Conservation (phyloP, 306 rosid genomes). For the Begonia loranthoides region DNA sequence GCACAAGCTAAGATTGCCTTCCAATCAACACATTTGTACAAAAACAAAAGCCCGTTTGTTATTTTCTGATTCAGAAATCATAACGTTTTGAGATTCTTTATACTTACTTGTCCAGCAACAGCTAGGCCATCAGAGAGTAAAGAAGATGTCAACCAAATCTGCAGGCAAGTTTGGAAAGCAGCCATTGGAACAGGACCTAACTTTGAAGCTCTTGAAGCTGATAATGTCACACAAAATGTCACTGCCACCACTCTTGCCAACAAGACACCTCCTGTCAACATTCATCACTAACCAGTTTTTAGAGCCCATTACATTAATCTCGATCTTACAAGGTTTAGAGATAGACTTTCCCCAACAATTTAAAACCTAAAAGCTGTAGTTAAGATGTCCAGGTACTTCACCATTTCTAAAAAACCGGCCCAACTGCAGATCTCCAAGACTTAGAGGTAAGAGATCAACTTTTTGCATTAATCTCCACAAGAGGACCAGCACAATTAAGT, state of each 20-base stretch:
- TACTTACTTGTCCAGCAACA: constrained; percentile 67
- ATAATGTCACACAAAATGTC: constrained; percentile 84
- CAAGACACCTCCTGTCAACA: constrained; percentile 41
- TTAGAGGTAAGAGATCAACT: constrained; percentile 66
- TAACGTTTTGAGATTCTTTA: no score
- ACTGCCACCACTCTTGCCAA: constrained; percentile 80
- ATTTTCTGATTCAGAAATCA: no score
- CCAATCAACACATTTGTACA: constrained; percentile 3
- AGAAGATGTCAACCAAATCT: constrained; percentile 89
- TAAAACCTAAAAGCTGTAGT: no score
- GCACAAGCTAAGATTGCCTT: constrained; percentile 88
- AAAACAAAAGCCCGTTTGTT: no score
- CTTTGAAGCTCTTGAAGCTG: constrained; percentile 84
- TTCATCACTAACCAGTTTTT: no score
- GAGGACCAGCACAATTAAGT: constrained; percentile 57
- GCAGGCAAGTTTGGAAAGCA: constrained; percentile 88
- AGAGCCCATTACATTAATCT: no score
- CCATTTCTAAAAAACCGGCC: constrained; percentile 78
- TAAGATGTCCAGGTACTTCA: constrained; percentile 6
- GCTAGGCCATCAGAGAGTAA: constrained; percentile 93
- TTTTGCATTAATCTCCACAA: constrained; percentile 40
- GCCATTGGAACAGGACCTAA: constrained; percentile 87
- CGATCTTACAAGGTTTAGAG: no score
- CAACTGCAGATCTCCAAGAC: constrained; percentile 60
- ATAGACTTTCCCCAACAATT: no score